phyloP scores from a whole-genome alignment of 2,329 filamentous ascomycete genomes.

The Cladosporium phlei region DNA sequence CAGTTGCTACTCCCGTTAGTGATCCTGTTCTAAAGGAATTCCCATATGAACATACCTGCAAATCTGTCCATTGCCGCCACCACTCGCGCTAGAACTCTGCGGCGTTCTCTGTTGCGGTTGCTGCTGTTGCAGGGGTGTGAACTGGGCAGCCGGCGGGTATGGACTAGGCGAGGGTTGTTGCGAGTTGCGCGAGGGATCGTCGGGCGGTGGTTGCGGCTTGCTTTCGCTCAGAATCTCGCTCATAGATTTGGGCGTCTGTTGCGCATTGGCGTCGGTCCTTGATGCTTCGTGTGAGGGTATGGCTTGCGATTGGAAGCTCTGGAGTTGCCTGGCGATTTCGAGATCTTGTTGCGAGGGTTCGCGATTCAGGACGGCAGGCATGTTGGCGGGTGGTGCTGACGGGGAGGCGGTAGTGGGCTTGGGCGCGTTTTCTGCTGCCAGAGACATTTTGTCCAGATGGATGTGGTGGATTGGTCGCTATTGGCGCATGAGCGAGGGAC shows the following conservation, averaged over 20 bases:
- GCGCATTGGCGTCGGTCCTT: slow-evolving; percentile 13
- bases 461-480: background rate
- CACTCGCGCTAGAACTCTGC: background rate
- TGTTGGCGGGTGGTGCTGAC: slow-evolving; percentile 2
- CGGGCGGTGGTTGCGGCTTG: background rate
- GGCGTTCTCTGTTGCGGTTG: background rate
- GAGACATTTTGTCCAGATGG: slow-evolving; percentile 1
- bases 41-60: slow-evolving; percentile 58
- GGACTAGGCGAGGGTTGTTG: slow-evolving; percentile 2
- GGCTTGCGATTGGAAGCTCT: slow-evolving; percentile 42
- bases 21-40: slow-evolving; percentile 1
- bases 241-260: slow-evolving; percentile 13
- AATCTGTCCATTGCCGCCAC: slow-evolving; percentile 52
- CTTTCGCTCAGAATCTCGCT: slow-evolving; percentile 11
- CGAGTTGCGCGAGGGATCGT: background rate
- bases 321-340: slow-evolving; percentile 45
- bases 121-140: slow-evolving; percentile 11
- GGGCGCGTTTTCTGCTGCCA: slow-evolving; percentile 1
- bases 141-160: slow-evolving; percentile 10
- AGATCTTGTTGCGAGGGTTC: slow-evolving; percentile 47
- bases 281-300: slow-evolving; percentile 19
- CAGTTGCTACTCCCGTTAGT: slow-evolving; percentile 66
- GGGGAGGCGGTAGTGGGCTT: background rate
- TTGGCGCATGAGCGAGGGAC: slow-evolving; percentile 3
- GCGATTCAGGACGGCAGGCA: slow-evolving; percentile 34